Conservation (phyloP, 495 filamentous ascomycete species). For the Neurospora sp. region DNA sequence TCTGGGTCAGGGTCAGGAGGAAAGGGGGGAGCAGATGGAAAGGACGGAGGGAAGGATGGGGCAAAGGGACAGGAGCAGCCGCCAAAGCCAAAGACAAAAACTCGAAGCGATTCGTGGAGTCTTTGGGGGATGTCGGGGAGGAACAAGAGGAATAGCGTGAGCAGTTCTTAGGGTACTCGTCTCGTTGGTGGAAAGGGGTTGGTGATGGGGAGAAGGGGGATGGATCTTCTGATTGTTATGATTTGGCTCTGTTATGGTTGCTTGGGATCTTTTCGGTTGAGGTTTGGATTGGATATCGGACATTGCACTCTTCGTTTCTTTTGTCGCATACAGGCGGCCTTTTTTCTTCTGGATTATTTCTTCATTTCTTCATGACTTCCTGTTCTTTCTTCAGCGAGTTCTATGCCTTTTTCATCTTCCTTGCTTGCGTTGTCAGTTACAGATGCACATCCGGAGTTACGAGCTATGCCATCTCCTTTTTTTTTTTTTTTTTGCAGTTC, state of each 20-base stretch:
- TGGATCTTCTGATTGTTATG: no score
- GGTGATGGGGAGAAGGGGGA: no score
- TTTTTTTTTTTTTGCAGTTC: no score
- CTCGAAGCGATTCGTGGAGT: neutral
- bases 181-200: no score
- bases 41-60: neutral
- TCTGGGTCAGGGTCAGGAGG: neutral
- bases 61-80: neutral
- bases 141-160: neutral
- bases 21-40: neutral
- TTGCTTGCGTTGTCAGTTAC: neutral
- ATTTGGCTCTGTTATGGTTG: no score
- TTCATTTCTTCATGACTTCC: neutral
- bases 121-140: neutral
- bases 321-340: neutral
- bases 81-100: neutral
- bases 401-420: neutral
- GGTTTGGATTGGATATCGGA: neutral
- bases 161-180: neutral
- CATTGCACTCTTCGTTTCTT: neutral
- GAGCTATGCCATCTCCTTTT: neutral
- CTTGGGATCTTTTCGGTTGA: no score
- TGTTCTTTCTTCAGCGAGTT: neutral
- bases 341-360: neutral
- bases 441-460: neutral